Evolutionary conservation across 257 asterid species (phyloP).

Genomic region (Gentiana macrophylla): DNA sequence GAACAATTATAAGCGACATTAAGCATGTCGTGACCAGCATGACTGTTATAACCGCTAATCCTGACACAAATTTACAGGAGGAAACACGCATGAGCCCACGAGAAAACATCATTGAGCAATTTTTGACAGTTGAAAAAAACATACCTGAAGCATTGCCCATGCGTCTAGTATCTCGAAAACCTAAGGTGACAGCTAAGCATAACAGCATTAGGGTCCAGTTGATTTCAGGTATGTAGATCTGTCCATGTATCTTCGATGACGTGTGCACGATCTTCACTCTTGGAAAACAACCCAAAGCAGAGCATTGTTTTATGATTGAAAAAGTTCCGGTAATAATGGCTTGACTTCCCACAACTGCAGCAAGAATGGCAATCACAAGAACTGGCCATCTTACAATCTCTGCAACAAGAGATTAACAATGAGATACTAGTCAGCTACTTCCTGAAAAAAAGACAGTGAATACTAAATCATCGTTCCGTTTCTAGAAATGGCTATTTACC

Average conservation of each 20-base stretch:
- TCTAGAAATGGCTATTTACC: constrained; percentile 27
- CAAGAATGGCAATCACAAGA: constrained; percentile 79
- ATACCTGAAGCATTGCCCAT: constrained; percentile 90
- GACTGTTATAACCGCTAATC: constrained; percentile 86
- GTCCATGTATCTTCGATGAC: too few species aligned
- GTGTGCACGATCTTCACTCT: constrained; percentile 29
- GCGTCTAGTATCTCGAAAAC: constrained; percentile 84
- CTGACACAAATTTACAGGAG: constrained; percentile 20
- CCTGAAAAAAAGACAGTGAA: not conserved
- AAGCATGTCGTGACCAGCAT: constrained; percentile 49
- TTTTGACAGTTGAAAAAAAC: not conserved
- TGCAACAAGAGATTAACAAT: not conserved
- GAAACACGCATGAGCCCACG: not conserved
- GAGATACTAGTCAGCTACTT: not conserved
- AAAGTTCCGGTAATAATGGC: constrained; percentile 90
- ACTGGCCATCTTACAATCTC: constrained; percentile 73
- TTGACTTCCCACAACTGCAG: constrained; percentile 96
- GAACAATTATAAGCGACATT: too few species aligned
- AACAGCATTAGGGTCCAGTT: constrained; percentile 80
- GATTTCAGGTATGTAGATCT: constrained; percentile 7
- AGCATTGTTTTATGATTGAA: constrained; percentile 87
- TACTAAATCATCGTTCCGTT: constrained; percentile 36
- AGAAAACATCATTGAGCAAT: too few species aligned
- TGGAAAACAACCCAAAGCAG: constrained; percentile 87
- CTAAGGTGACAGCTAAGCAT: constrained; percentile 82